Evolutionary conservation across 2,329 filamentous ascomycete genomes (phyloP).

Genomic region (Rhexocercosporidium sp.): DNA sequence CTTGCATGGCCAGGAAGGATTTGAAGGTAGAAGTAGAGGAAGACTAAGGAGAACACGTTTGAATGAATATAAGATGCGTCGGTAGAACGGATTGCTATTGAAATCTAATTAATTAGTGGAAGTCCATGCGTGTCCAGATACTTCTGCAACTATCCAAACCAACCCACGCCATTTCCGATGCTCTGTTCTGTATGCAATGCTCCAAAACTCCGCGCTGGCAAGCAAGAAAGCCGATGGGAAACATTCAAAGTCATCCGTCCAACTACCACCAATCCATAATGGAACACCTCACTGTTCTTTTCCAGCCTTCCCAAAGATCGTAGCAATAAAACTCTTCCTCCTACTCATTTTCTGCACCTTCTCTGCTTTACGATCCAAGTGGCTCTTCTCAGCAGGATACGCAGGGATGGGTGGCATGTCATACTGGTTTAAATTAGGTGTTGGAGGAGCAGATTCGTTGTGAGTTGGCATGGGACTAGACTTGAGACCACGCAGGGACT

Average conservation of each 20-base stretch:
- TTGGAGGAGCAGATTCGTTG: constrained; percentile 31
- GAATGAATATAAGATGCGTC: too few species aligned
- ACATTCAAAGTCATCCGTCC: background rate
- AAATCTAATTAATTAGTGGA: background rate
- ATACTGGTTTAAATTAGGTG: constrained; percentile 3
- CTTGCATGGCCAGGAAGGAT: too few species aligned
- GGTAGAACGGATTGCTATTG: background rate
- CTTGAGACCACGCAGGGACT: constrained; percentile 40
- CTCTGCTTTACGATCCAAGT: constrained; percentile 33
- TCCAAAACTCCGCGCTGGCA: constrained; percentile 5
- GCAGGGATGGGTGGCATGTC: constrained; percentile 34
- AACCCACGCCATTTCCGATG: background rate
- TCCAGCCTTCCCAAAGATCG: constrained; percentile 46
- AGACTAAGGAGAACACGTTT: too few species aligned
- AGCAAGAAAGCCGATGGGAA: background rate
- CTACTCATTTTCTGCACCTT: constrained; percentile 43
- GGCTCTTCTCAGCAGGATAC: constrained; percentile 31
- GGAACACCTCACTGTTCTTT: background rate
- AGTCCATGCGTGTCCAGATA: constrained; percentile 2
- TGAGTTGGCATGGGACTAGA: constrained; percentile 35
- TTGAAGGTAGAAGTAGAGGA: too few species aligned
- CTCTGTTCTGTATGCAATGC: background rate
- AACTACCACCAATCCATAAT: background rate
- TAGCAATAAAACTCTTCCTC: constrained; percentile 54
- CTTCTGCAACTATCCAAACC: background rate